phyloP scores from a whole-genome alignment of 2,329 filamentous ascomycete genomes.

The Xylaria sp. region DNA sequence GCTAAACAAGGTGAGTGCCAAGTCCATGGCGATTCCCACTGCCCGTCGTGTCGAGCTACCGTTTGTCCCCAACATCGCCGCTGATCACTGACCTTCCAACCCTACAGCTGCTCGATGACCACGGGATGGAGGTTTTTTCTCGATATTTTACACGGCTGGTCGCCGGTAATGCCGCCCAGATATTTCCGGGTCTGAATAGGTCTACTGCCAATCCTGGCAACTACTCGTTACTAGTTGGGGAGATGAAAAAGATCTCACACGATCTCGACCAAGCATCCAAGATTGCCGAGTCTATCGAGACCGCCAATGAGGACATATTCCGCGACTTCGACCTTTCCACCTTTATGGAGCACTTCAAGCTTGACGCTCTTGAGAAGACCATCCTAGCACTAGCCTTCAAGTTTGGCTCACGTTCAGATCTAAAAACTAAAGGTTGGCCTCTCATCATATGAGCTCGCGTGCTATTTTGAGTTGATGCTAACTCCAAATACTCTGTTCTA shows the following conservation, averaged over 20 bases:
- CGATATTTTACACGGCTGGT: slow-evolving; percentile 96
- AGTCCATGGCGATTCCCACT: not conserved
- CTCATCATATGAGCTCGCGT: not conserved
- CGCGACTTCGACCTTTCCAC: slow-evolving; percentile 95
- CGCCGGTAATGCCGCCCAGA: slow-evolving; percentile 88
- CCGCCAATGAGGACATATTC: slow-evolving; percentile 90
- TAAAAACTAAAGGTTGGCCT: slow-evolving; percentile 85
- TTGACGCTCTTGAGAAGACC: slow-evolving; percentile 88
- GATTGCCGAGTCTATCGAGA: slow-evolving; percentile 93
- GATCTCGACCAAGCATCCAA: slow-evolving; percentile 86
- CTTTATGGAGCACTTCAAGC: slow-evolving; percentile 95
- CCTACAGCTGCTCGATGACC: slow-evolving; percentile 88
- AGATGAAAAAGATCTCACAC: slow-evolving; percentile 86
- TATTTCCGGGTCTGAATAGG: slow-evolving; percentile 84
- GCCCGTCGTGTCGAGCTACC: not conserved
- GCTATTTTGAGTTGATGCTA: slow-evolving; percentile 18
- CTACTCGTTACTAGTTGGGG: slow-evolving; percentile 82
- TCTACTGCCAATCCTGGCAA: slow-evolving; percentile 80
- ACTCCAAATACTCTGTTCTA: slow-evolving; percentile 52
- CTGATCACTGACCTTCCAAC: slow-evolving; percentile 10
- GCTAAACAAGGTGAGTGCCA: slow-evolving; percentile 80
- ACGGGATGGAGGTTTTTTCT: slow-evolving; percentile 99
- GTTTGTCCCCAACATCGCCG: not conserved
- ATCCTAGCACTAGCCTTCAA: slow-evolving; percentile 91
- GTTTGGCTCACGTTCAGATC: slow-evolving; percentile 78